Evolutionary conservation across 202 grass and related monocot species (phyloP).

Genomic region (Zoysia matrella): DNA sequence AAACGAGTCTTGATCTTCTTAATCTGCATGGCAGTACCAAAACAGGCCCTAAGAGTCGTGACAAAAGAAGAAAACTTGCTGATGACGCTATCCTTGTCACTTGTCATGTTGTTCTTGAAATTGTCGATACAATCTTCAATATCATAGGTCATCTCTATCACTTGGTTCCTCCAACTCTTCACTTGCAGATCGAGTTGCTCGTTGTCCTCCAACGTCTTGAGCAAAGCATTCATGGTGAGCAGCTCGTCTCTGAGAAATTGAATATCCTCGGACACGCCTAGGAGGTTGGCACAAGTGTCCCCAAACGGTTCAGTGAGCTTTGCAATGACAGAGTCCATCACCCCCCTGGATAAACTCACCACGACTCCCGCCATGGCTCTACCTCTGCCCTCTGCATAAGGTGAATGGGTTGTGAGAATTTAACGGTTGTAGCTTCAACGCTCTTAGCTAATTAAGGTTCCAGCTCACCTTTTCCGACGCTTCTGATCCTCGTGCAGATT

Average conservation of each 20-base stretch:
- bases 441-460: too few species aligned
- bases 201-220: neutral
- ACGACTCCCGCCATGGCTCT: too few species aligned
- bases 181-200: neutral
- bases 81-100: neutral
- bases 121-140: conserved; percentile 33
- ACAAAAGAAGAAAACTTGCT: neutral
- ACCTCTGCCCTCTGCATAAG: too few species aligned
- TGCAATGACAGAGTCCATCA: too few species aligned
- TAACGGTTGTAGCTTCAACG: too few species aligned
- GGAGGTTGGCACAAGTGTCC: too few species aligned
- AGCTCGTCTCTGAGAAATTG: conserved; percentile 15
- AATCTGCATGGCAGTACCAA: neutral
- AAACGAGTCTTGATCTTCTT: conserved; percentile 8
- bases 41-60: neutral
- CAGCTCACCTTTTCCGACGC: too few species aligned
- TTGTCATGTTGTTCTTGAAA: neutral
- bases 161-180: conserved; percentile 6
- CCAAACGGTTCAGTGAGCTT: too few species aligned
- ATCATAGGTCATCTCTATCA: conserved; percentile 34
- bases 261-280: too few species aligned
- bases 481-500: too few species aligned
- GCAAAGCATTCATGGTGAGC: neutral
- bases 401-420: too few species aligned
- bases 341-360: too few species aligned